Evolutionary conservation across 1,284 basidiomycete species (phyloP).

Genomic region (Leccinum fallax): DNA sequence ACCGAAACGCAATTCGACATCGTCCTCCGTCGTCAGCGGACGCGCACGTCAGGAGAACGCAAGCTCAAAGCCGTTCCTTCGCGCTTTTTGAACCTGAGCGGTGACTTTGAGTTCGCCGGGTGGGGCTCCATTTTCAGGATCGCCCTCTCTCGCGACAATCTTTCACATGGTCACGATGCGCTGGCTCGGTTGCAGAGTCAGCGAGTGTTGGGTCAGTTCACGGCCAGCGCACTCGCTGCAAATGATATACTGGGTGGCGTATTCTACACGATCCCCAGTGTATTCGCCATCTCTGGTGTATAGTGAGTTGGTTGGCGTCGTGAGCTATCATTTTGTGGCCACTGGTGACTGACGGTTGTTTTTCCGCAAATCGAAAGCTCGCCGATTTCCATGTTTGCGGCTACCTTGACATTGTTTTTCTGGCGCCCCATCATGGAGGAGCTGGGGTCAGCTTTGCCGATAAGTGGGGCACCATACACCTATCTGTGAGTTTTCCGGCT

Average conservation of each 20-base stretch:
- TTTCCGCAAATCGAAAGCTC: slow-evolving; percentile 45
- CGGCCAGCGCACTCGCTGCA: slow-evolving; percentile 63
- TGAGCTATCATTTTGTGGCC: not conserved
- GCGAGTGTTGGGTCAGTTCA: slow-evolving; percentile 55
- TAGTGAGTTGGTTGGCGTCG: slow-evolving; percentile 45
- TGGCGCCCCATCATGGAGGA: slow-evolving; percentile 76
- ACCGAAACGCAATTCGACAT: slow-evolving; percentile 42
- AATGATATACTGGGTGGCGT: slow-evolving; percentile 71
- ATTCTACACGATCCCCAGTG: slow-evolving; percentile 70
- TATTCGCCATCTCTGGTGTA: slow-evolving; percentile 57
- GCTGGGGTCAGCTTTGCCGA: slow-evolving; percentile 62
- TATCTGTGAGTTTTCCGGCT: slow-evolving; percentile 48
- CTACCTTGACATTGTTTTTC: slow-evolving; percentile 59
- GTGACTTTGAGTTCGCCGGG: slow-evolving; percentile 67
- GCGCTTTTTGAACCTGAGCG: slow-evolving; percentile 62
- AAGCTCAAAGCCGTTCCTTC: slow-evolving; percentile 54
- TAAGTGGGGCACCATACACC: slow-evolving; percentile 69
- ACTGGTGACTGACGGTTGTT: not conserved
- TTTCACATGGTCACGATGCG: slow-evolving; percentile 38
- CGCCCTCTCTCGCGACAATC: slow-evolving; percentile 42
- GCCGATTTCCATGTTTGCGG: slow-evolving; percentile 64
- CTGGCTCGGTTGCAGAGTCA: slow-evolving; percentile 38
- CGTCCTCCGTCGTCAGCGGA: slow-evolving; percentile 58
- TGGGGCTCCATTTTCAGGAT: slow-evolving; percentile 59
- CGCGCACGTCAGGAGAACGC: slow-evolving; percentile 45